These are phyloP conservation scores for Mangifera indica DNA, from an alignment of 345 rosid genomes.

Conservation along the genomic window DNA sequence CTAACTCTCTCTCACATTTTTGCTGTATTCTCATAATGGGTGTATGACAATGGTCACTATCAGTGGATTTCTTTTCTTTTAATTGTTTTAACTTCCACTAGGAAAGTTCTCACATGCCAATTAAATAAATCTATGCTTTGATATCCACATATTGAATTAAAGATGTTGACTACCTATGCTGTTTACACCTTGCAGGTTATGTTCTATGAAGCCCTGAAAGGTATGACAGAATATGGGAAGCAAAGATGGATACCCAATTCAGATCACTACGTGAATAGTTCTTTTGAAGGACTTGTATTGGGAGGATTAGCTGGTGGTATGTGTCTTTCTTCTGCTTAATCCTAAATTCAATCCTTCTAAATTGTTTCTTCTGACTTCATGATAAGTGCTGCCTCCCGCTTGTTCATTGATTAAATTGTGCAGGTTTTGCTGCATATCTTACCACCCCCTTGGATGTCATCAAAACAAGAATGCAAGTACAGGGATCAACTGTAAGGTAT, in stretches of 20 bases:
- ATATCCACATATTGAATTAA: background rate
- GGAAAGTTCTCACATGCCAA: background rate
- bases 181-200: slow-evolving; percentile 53
- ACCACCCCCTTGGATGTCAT: slow-evolving; percentile 90
- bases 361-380: slow-evolving; percentile 6
- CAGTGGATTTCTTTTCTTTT: background rate
- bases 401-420: too few species aligned
- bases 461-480: slow-evolving; percentile 94
- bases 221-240: slow-evolving; percentile 55
- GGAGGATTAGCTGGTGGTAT: slow-evolving; percentile 98
- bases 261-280: slow-evolving; percentile 40
- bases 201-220: slow-evolving; percentile 83
- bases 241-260: slow-evolving; percentile 48
- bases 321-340: slow-evolving; percentile 28
- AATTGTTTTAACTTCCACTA: background rate
- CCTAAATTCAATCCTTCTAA: background rate
- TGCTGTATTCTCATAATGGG: background rate
- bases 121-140: background rate
- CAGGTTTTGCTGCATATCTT: slow-evolving; percentile 87
- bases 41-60: background rate
- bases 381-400: too few species aligned
- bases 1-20: background rate
- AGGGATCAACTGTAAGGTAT: slow-evolving; percentile 78
- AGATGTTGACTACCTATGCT: background rate
- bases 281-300: slow-evolving; percentile 73